phyloP scores from a whole-genome alignment of 345 rosid genomes.

The Cardiospermum halicacabum region DNA sequence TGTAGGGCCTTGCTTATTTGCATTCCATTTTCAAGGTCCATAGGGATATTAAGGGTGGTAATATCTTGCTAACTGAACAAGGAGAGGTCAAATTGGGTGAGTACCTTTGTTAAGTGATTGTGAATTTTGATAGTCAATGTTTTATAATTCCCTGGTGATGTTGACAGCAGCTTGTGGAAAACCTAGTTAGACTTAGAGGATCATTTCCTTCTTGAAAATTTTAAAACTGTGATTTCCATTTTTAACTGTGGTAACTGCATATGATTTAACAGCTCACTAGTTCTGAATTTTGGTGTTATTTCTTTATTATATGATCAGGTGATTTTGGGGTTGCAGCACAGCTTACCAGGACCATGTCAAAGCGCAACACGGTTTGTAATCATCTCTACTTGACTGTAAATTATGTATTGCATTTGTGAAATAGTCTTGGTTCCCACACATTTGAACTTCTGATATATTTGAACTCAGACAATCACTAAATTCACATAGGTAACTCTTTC shows the following conservation, averaged over 20 bases:
- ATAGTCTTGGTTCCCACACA: background rate
- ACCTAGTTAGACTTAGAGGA: background rate
- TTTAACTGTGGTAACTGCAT: background rate
- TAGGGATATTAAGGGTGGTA: slow-evolving; percentile 98
- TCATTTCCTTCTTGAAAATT: background rate
- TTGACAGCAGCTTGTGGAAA: background rate
- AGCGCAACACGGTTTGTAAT: slow-evolving; percentile 78
- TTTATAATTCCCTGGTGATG: background rate
- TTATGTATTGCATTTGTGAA: background rate
- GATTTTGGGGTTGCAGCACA: slow-evolving; percentile 99
- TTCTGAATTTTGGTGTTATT: slow-evolving; percentile 7
- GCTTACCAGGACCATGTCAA: slow-evolving; percentile 98
- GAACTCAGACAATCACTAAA: too few relatives aligned
- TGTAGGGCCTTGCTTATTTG: slow-evolving; percentile 94
- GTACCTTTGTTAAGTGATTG: slow-evolving; percentile 23
- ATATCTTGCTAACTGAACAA: slow-evolving; percentile 95
- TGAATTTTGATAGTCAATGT: background rate
- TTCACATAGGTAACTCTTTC: background rate
- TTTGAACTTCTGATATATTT: background rate
- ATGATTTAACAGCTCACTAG: background rate
- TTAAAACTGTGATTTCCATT: slow-evolving; percentile 1
- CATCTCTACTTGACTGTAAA: background rate
- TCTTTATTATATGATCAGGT: slow-evolving; percentile 44
- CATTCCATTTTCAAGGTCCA: slow-evolving; percentile 97
- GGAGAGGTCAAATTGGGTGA: slow-evolving; percentile 99